A percentile compares a stretch with the other conserved stretches of the same genome.
Evolutionary conservation across 2,329 filamentous ascomycete genomes (phyloP).

Genomic region (Alternaria postmessia): DNA sequence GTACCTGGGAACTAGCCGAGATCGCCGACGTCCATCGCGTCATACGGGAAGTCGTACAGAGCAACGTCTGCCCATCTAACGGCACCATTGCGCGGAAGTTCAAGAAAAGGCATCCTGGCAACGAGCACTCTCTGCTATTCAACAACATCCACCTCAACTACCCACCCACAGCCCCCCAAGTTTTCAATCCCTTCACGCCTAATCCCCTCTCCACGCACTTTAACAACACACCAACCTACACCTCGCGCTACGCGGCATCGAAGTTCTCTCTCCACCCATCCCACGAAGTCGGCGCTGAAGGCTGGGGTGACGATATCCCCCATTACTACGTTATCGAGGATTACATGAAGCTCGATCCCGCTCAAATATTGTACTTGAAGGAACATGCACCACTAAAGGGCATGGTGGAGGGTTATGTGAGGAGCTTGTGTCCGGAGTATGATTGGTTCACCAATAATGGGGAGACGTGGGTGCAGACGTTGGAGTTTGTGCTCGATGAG

Average conservation of each 20-base stretch:
- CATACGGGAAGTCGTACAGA: conserved; percentile 64
- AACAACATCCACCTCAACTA: conserved; percentile 63
- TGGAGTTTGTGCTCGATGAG: conserved; percentile 65
- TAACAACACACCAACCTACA: conserved; percentile 43
- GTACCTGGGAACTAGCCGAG: conserved; percentile 63
- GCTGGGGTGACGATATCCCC: conserved; percentile 70
- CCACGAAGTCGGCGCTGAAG: conserved; percentile 65
- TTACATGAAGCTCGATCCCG: conserved; percentile 69
- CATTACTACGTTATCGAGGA: conserved; percentile 72
- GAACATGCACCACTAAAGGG: conserved; percentile 65
- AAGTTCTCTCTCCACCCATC: conserved; percentile 58
- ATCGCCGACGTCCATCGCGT: conserved; percentile 66
- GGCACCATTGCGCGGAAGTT: conserved; percentile 67
- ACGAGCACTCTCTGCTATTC: conserved; percentile 60
- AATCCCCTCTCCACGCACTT: conserved; percentile 48
- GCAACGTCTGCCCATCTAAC: conserved; percentile 69
- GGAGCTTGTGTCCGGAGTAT: conserved; percentile 51
- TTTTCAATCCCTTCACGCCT: conserved; percentile 42
- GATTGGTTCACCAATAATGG: conserved; percentile 71
- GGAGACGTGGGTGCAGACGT: conserved; percentile 67
- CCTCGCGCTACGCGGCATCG: conserved; percentile 52
- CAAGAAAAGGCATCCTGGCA: conserved; percentile 63
- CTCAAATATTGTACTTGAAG: conserved; percentile 65
- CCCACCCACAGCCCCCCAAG: conserved; percentile 47
- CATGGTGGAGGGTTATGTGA: conserved; percentile 64